Evolutionary conservation across 768 basidiomycete species (phyloP), one percentile per base, ranked within the genome.

Genomic region (Boletellus emodensis): DNA sequence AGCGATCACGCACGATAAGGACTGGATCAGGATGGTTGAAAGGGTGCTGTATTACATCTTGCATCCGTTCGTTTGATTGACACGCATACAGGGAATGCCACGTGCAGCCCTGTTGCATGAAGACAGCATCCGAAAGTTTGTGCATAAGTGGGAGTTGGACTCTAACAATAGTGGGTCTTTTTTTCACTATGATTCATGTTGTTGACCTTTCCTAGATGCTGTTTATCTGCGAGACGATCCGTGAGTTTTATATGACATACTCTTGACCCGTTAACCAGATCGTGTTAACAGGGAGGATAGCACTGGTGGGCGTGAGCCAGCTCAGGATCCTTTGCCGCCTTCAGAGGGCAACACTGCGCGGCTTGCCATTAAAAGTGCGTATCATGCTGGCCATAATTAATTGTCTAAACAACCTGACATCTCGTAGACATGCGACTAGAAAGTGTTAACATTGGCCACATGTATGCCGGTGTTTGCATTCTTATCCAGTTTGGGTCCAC

Each of bases 21-120:
- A 55, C 14, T 57, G 56, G 56, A 17, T 51, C 12, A 17, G 34
- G 14, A 55, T 57, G 46, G 13, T 55, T 12, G 14, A 48, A 20
- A 20, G n/a, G 43, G 53, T 30, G 24, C 17, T 18, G 18, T 26
- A 26, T 4, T 26, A 4, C 24, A 4, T 4, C 15, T 3, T 30
- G 17, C 15, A 0, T 15, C 12, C 6, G 22, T 39, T 13, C 15
- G 1, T 0, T 20, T 18, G 3, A 3, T 5, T 45, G 30, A 55
- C 36, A 20, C 24, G 1, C 3, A 1, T 18, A 12, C 14, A 51
- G 55, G 6, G 12, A 26, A n/a, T n/a, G n/a, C n/a, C n/a, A n/a
- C n/a, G n/a, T n/a, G n/a, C n/a, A n/a, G n/a, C n/a, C 10, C 9
- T 37, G 7, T 15, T 46, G 13, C 37, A 26, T 40, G 28, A 53